Evolutionary conservation across 345 rosid species (phyloP).

Genomic region (Geranium brycei): DNA sequence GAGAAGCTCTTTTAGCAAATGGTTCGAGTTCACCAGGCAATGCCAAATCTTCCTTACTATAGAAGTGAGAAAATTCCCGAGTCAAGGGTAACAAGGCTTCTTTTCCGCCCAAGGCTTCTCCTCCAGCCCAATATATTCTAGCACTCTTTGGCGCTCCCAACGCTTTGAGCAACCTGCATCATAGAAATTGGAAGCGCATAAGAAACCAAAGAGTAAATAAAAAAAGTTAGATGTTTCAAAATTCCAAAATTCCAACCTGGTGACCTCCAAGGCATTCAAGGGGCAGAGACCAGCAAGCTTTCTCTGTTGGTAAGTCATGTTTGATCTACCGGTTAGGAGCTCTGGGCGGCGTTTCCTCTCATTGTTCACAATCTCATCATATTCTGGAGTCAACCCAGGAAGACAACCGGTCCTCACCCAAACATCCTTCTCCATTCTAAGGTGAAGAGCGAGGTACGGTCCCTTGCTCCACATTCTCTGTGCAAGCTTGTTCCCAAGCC

Average conservation of each 20-base stretch:
- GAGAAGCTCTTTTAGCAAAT: slow-evolving; percentile 63
- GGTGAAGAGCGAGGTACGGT: slow-evolving; percentile 82
- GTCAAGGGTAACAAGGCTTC: slow-evolving; percentile 66
- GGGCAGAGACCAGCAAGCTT: slow-evolving; percentile 93
- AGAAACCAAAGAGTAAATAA: too few relatives aligned
- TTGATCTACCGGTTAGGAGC: slow-evolving; percentile 75
- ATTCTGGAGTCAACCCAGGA: slow-evolving; percentile 62
- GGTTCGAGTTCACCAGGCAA: slow-evolving; percentile 75
- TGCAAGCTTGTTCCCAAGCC: slow-evolving; percentile 71
- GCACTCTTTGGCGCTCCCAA: slow-evolving; percentile 68
- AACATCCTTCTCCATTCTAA: slow-evolving; percentile 80
- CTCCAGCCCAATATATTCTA: slow-evolving; percentile 90
- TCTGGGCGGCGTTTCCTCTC: slow-evolving; percentile 81
- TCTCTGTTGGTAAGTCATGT: slow-evolving; percentile 64
- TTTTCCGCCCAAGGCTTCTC: slow-evolving; percentile 72
- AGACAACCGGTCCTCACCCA: slow-evolving; percentile 97
- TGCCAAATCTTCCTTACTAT: slow-evolving; percentile 74
- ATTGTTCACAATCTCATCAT: slow-evolving; percentile 49
- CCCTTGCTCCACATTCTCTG: slow-evolving; percentile 75
- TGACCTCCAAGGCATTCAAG: slow-evolving; percentile 69
- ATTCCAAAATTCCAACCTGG: slow-evolving; percentile 20
- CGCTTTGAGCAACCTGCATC: slow-evolving; percentile 56
- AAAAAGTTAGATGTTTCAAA: too few relatives aligned
- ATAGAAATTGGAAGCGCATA: too few relatives aligned
- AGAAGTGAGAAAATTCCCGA: slow-evolving; percentile 52